Evolutionary conservation across 1,284 basidiomycete species (phyloP), one percentile per base, ranked within the genome.

Genomic region (Ceraceosorus guamensis): DNA sequence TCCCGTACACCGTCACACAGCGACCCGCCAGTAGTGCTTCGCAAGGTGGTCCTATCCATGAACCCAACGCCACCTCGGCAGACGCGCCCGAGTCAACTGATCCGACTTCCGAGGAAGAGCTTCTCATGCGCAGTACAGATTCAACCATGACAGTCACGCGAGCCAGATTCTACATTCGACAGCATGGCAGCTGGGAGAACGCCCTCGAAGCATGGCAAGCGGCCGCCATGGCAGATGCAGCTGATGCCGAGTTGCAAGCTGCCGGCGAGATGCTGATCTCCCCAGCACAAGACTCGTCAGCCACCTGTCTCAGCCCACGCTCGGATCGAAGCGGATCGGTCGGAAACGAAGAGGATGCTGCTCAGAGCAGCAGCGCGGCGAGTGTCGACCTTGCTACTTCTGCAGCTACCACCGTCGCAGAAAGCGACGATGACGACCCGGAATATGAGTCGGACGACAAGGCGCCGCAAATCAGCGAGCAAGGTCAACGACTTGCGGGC

Each of bases 101-200:
- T 53, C 62, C 61, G 39, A 41, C 37, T 14, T 57, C 61, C 2
- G 50, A 53, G 5, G 62, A 66, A 13, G 68, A 66, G 48, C 58
- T 70, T 53, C 60, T 70, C 5, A n/a, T 67, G 52, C 54, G 61
- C 35, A 71, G 70, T 57, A 63, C 61, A 41, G 59, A 60, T 30
- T 60, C 64, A 6, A 46, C 56, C 4, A 58, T 62, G 52, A 58
- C 60, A 39, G 52, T 61, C 10, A 52, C 55, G 24, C 56, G 60
- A 34, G 52, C 66, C 16, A 64, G 70, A 13, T 49, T 52, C 2
- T 51, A 67, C 41, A 57, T 71, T 1, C 41, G 48, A 10, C 54
- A 63, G 48, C 51, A 64, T 50, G 51, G 51, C 3, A 43, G 51
- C 3, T 52, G 51, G 51, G 51, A 41, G 56, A n/a, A 64, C 63